phyloP scores from a whole-genome alignment of 352 stramenopile species.

The Thalassiosira mediterranea region DNA sequence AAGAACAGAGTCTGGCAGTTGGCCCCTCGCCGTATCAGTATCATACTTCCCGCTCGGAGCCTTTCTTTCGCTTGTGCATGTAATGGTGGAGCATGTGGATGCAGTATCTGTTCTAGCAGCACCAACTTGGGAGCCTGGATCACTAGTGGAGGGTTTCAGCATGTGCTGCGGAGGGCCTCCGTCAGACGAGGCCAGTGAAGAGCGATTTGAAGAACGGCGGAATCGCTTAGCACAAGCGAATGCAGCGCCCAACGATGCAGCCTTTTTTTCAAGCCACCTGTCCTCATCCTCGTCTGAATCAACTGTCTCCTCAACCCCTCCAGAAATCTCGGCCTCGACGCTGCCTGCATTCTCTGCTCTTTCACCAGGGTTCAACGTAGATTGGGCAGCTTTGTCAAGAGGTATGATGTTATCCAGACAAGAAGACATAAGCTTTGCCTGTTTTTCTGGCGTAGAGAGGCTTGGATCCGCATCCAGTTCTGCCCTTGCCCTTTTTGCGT shows the following conservation, averaged over 20 bases:
- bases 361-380: slow-evolving; percentile 12
- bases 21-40: too few species aligned
- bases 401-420: slow-evolving; percentile 32
- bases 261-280: slow-evolving; percentile 46
- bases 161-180: too few species aligned
- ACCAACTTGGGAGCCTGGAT: too few species aligned
- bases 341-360: neutral
- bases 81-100: too few species aligned
- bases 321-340: neutral
- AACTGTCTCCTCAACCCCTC: slow-evolving; percentile 10
- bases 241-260: slow-evolving; percentile 32
- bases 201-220: slow-evolving; percentile 10
- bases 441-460: neutral
- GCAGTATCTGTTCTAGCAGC: too few species aligned
- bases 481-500: neutral
- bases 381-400: slow-evolving; percentile 41
- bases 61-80: too few species aligned
- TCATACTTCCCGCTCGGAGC: too few species aligned
- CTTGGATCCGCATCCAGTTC: neutral
- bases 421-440: slow-evolving; percentile 23
- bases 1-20: too few species aligned
- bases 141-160: too few species aligned
- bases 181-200: slow-evolving; percentile 1
- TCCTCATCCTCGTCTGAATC: slow-evolving; percentile 15
- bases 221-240: slow-evolving; percentile 11